Base-by-base conservation (phyloP, 495 filamentous ascomycete species). In the Hypoxylon subgilvum region DNA sequence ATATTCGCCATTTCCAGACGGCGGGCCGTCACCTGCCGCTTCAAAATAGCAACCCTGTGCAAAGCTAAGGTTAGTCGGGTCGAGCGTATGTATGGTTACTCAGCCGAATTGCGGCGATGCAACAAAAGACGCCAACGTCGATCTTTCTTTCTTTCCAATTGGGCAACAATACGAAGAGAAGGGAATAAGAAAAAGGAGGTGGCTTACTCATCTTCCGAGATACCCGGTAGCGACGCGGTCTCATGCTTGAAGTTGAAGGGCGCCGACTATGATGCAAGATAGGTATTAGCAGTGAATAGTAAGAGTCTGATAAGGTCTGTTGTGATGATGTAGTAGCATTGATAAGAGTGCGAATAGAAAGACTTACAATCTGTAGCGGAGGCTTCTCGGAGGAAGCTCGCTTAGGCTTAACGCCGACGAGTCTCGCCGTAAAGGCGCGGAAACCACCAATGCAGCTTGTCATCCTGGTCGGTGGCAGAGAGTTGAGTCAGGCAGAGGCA, bases 191-290 rank as follows among this genome's bases (percentile, higher is more conserved):
- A 17, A 46, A 43, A 42, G 32, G 34, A 38, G 22, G 38, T 27
- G 0, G 46, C 72, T 63, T 71, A 78, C 76, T 80, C 73, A 47
- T 77, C 70, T 40, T 76, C 66, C 14, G 70, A 72, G 8, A 79
- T 45, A 30, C 76, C 76, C 10, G 76, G 76, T 0, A 78, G 50
- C 2, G 53, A 63, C 32, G 68, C 44, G 17, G 67, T 40, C 58
- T 74, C 70, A 17, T 70, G 70, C 61, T 75, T 74, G 66, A 80
- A 78, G 57, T 76, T 63, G 69, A 76, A 80, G 3, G 77, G 76
- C 4, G 68, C 68, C 7, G 77, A 79, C 76, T 77, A 41, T 28
- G 25, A 58, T 14, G 32, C 21, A n/a, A 17, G n/a, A 13, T 21
- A 30, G 14, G n/a, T 22, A 60, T 70, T 70, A 70, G 60, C 35